Evolutionary conservation across 1,139 yeast species (phyloP).

Genomic region (Candida labiduridarum): DNA sequence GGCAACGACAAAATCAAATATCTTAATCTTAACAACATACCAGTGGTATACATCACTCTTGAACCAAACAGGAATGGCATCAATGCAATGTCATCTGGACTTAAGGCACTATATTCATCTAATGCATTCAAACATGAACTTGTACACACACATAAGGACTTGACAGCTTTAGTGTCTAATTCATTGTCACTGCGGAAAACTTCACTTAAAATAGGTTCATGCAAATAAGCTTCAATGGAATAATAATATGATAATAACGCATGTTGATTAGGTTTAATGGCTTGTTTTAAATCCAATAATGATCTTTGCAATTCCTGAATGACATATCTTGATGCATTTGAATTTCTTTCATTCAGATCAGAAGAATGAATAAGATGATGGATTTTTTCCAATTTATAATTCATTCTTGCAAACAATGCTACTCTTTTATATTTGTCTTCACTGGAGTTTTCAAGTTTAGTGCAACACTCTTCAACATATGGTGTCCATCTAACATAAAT

Average conservation of each 20-base stretch:
- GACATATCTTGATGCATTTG: conserved; percentile 32
- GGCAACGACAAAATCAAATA: conserved; percentile 59
- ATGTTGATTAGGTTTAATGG: conserved; percentile 42
- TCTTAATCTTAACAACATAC: conserved; percentile 62
- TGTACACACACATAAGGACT: conserved; percentile 53
- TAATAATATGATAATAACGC: conserved; percentile 53
- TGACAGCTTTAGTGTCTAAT: conserved; percentile 31
- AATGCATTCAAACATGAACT: conserved; percentile 57
- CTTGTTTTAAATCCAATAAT: conserved; percentile 37
- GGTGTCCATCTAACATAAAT: conserved; percentile 60
- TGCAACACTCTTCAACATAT: conserved; percentile 65
- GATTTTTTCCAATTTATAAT: conserved; percentile 63
- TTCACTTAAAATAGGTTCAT: conserved; percentile 57
- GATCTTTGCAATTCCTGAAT: conserved; percentile 45
- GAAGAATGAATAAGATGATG: conserved; percentile 52
- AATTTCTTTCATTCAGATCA: conserved; percentile 27
- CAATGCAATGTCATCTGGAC: conserved; percentile 48
- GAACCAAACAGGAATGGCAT: conserved; percentile 67
- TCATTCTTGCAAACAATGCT: conserved; percentile 62
- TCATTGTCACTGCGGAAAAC: conserved; percentile 22
- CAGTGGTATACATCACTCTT: conserved; percentile 68
- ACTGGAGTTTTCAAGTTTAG: conserved; percentile 40
- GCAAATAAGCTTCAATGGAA: conserved; percentile 74
- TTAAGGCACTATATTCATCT: conserved; percentile 47
- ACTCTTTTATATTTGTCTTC: conserved; percentile 38